Evolutionary conservation across 208 protist genomes (phyloP), one percentile per base, ranked within the genome.

Genomic region (Wallacemonas sp.): DNA sequence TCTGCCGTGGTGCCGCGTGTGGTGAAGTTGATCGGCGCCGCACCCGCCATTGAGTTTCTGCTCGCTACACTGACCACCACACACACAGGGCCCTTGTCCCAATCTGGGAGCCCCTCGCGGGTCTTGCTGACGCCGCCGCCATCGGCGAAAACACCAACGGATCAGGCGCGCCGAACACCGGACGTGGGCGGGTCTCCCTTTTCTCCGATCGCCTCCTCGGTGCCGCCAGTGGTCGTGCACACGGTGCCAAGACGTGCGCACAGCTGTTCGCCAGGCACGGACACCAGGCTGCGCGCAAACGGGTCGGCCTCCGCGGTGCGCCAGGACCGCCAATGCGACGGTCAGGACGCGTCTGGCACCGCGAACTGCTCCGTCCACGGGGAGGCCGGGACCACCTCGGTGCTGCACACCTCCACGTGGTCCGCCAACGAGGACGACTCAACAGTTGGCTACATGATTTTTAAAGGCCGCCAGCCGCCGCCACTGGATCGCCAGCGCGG

Each of bases 391-490:
- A n/a, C n/a, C n/a, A n/a, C n/a, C 8, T 14, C 31, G 32, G 10
- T 42, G 29, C 52, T 59, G 31, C 52, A 59, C 32, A 59, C 52
- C 10, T 59, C 52, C 3, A 44, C 52, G 18, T 59, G 52, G 52
- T 59, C 52, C 2, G 52, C 52, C 11, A 59, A 59, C 31, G 52
- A 59, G 32, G 18, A 3, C 7, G 52, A 59, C 32, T 42, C 52
- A 3, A 42, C 29, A 4, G 52, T 59, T 11, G 52, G 52, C 18
- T 59, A 59, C 52, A 42, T 59, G 29, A 42, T 59, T 29, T 59
- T 59, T 29, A 59, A 59, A 23, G 52, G 52, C 26, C 52, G 49
- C 28, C 49, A 49, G 44, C 44, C 8, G 44, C 36, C 36, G 12
- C 36, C n/a, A n/a, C n/a, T n/a, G n/a, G n/a, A n/a, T n/a, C n/a